phyloP scores from a whole-genome alignment of 176 grass and related monocot species.

The Canna indica region DNA sequence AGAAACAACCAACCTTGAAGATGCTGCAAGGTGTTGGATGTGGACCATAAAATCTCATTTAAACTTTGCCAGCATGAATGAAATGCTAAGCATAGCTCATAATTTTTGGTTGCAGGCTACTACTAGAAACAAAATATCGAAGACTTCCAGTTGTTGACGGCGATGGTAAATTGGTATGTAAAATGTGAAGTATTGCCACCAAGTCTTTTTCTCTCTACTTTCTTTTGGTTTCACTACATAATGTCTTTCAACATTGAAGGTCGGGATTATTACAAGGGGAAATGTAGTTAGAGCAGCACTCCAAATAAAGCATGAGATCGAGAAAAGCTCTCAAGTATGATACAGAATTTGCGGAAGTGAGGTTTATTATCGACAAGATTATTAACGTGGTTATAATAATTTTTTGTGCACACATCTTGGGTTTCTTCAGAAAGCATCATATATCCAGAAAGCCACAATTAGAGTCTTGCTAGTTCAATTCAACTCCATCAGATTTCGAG shows the following conservation, averaged over 20 bases:
- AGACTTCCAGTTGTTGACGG: constrained; percentile 52
- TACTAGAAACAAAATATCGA: constrained; percentile 68
- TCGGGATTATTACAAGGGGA: constrained; percentile 67
- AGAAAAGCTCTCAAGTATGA: constrained; percentile 27
- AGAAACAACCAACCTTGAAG: constrained; percentile 87
- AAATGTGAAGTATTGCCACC: constrained; percentile 7
- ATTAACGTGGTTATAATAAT: background rate
- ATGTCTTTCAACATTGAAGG: constrained; percentile 29
- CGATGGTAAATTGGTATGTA: constrained; percentile 55
- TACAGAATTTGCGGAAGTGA: background rate
- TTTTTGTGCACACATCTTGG: background rate
- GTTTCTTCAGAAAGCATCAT: too few relatives aligned
- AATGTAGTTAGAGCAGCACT: constrained; percentile 62
- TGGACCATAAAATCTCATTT: background rate
- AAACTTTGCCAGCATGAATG: background rate
- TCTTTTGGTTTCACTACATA: background rate
- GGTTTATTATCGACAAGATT: background rate
- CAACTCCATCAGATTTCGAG: too few relatives aligned
- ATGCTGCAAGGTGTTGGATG: constrained; percentile 44
- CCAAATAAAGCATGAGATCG: constrained; percentile 29
- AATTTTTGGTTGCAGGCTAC: constrained; percentile 25
- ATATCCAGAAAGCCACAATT: too few relatives aligned
- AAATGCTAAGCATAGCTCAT: background rate
- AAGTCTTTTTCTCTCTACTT: background rate
- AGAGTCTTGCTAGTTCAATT: too few relatives aligned